phyloP scores from a whole-genome alignment of 2,329 filamentous ascomycete species.

The Aspergillus japonicus region DNA sequence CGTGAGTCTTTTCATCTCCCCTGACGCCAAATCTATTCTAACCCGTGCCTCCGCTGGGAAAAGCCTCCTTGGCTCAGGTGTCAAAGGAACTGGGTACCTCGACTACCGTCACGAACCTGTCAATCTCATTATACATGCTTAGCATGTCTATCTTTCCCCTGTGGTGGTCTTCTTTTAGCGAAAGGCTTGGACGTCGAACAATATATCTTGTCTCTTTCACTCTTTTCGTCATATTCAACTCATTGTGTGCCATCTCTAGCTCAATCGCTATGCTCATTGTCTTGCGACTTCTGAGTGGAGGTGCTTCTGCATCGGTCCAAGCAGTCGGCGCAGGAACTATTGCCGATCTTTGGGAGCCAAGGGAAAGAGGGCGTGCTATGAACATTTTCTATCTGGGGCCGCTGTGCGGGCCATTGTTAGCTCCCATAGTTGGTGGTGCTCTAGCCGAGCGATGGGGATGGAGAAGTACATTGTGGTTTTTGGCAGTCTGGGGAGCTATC shows the following conservation, averaged over 20 bases:
- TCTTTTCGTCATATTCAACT: constrained; percentile 69
- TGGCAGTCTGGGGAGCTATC: constrained; percentile 65
- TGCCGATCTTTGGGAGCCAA: constrained; percentile 74
- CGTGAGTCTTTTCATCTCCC: constrained; percentile 53
- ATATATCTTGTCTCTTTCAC: constrained; percentile 75
- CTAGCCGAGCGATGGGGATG: constrained; percentile 69
- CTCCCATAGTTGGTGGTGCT: constrained; percentile 73
- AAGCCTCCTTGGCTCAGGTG: constrained; percentile 68
- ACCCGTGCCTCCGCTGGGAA: constrained; percentile 1
- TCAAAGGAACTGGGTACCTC: constrained; percentile 61
- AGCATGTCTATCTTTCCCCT: constrained; percentile 80
- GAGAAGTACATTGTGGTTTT: constrained; percentile 76
- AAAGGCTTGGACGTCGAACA: constrained; percentile 67
- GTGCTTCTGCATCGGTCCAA: constrained; percentile 76
- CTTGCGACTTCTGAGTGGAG: constrained; percentile 71
- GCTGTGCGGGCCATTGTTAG: constrained; percentile 69
- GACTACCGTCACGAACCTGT: constrained; percentile 69
- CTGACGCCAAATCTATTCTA: background rate
- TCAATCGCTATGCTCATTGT: constrained; percentile 75
- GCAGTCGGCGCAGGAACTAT: constrained; percentile 82
- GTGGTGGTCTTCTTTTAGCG: constrained; percentile 84
- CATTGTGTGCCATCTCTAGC: constrained; percentile 66
- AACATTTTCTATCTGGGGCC: constrained; percentile 79
- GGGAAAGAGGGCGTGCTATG: constrained; percentile 76
- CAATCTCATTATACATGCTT: constrained; percentile 78